These are phyloP conservation scores for Larix kaempferi DNA, from an alignment of 75 land plant genomes.

Conservation along the genomic window DNA sequence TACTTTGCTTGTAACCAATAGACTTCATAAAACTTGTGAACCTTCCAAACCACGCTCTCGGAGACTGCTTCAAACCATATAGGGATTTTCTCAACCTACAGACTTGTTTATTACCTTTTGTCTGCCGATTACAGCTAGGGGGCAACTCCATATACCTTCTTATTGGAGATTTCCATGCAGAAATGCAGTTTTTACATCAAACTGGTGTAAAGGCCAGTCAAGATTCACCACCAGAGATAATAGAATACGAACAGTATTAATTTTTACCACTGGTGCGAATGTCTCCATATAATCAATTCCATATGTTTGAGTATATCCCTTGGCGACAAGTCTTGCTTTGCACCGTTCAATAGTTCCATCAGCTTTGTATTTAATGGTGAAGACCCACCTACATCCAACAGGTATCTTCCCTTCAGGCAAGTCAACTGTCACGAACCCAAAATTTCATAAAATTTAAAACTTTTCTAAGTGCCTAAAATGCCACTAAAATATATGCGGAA, in stretches of 20 bases:
- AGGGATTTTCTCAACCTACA: not conserved
- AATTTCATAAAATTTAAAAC: too few species aligned
- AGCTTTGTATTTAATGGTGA: constrained; percentile 18
- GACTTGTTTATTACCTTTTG: too few species aligned
- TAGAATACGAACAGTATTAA: constrained; percentile 17
- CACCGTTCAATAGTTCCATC: constrained; percentile 17
- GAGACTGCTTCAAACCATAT: not conserved
- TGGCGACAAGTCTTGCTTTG: constrained; percentile 29
- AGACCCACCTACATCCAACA: constrained; percentile 22
- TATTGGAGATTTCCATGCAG: constrained; percentile 7
- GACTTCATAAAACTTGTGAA: not conserved
- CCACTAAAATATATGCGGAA: too few species aligned
- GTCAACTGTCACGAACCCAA: too few species aligned
- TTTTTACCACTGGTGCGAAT: constrained; percentile 25
- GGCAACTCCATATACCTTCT: constrained; percentile 1
- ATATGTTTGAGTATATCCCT: constrained; percentile 25
- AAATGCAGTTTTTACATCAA: constrained; percentile 5
- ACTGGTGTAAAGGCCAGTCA: constrained; percentile 12
- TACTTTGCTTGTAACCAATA: not conserved
- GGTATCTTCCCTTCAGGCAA: constrained; percentile 10
- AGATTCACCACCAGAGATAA: constrained; percentile 13
- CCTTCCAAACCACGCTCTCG: not conserved
- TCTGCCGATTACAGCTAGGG: too few species aligned
- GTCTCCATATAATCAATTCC: constrained; percentile 31
- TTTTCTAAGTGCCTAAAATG: too few species aligned